Percentiles rank a stretch among this genome's conserved stretches.
phyloP scores from a whole-genome alignment of 2,329 filamentous ascomycete genomes.

The Aureobasidium sp. region DNA sequence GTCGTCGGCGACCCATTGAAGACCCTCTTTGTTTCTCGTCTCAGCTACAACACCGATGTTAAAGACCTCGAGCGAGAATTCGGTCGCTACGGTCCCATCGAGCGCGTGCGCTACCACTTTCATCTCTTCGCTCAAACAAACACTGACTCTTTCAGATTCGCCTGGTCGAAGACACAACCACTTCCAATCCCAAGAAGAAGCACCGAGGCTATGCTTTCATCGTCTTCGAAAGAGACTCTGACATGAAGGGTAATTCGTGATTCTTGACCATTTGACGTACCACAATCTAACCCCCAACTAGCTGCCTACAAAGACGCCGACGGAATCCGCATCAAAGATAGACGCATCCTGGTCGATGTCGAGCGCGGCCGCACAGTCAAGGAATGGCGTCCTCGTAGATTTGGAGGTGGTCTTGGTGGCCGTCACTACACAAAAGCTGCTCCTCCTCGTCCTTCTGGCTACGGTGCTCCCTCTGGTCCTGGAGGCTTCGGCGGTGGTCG shows the following conservation, averaged over 20 bases:
- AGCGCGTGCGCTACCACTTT: constrained; percentile 56
- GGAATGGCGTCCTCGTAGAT: constrained; percentile 84
- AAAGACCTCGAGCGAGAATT: constrained; percentile 91
- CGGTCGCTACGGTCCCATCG: constrained; percentile 85
- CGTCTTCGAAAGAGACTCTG: constrained; percentile 92
- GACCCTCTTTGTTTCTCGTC: constrained; percentile 82
- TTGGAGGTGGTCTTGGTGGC: constrained; percentile 86
- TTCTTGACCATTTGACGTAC: constrained; percentile 19
- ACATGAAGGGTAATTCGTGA: constrained; percentile 83
- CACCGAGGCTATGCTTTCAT: constrained; percentile 93
- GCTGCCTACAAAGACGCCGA: constrained; percentile 86
- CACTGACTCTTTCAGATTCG: constrained; percentile 55
- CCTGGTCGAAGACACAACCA: constrained; percentile 54
- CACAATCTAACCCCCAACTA: constrained; percentile 41
- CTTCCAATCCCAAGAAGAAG: constrained; percentile 44
- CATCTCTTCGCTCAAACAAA: constrained; percentile 13
- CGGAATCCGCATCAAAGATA: constrained; percentile 85
- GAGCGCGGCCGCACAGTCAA: constrained; percentile 91
- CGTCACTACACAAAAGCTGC: constrained; percentile 83
- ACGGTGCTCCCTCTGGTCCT: constrained; percentile 47
- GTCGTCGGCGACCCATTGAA: constrained; percentile 90
- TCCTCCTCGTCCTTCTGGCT: constrained; percentile 61
- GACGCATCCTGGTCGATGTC: constrained; percentile 87
- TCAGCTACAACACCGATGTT: constrained; percentile 83
- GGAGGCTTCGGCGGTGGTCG: constrained; percentile 47